These are phyloP conservation scores for Sporopachydermia lactativora DNA, from an alignment of 805 yeast species.

Conservation along the genomic window DNA sequence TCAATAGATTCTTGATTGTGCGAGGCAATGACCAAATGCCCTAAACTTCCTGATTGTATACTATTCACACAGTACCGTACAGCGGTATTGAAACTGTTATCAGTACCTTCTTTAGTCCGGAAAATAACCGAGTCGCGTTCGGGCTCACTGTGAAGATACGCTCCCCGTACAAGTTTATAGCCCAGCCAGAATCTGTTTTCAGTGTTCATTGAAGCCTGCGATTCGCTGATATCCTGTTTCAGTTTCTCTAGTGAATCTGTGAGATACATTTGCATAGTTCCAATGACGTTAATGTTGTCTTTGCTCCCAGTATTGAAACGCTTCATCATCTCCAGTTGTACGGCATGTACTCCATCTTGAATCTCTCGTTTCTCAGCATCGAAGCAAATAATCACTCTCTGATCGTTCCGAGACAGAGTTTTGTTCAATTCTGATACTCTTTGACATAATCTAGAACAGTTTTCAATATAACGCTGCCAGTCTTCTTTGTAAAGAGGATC, in stretches of 20 bases:
- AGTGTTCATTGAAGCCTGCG: conserved; percentile 44
- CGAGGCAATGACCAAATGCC: conserved; percentile 84
- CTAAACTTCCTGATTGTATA: conserved; percentile 40
- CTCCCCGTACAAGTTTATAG: conserved; percentile 87
- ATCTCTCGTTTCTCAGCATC: conserved; percentile 88
- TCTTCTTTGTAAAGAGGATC: conserved; percentile 33
- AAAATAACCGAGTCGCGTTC: conserved; percentile 55
- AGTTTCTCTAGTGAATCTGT: conserved; percentile 54
- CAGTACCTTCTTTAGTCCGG: conserved; percentile 69
- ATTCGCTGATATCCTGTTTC: conserved; percentile 47
- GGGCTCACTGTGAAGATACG: conserved; percentile 83
- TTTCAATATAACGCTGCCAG: conserved; percentile 48
- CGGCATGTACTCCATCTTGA: conserved; percentile 83
- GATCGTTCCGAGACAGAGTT: conserved; percentile 36
- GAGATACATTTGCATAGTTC: conserved; percentile 88
- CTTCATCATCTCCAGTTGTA: conserved; percentile 69
- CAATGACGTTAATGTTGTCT: conserved; percentile 55
- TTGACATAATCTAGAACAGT: conserved; percentile 50
- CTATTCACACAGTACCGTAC: conserved; percentile 46
- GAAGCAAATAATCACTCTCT: conserved; percentile 44
- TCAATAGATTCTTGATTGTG: conserved; percentile 75
- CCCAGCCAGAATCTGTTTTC: conserved; percentile 57
- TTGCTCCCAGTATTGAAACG: conserved; percentile 49
- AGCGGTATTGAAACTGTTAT: conserved; percentile 58
- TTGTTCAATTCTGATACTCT: conserved; percentile 21